Evolutionary conservation across 495 filamentous ascomycete species (phyloP).

Genomic region (Xylaria venustula): DNA sequence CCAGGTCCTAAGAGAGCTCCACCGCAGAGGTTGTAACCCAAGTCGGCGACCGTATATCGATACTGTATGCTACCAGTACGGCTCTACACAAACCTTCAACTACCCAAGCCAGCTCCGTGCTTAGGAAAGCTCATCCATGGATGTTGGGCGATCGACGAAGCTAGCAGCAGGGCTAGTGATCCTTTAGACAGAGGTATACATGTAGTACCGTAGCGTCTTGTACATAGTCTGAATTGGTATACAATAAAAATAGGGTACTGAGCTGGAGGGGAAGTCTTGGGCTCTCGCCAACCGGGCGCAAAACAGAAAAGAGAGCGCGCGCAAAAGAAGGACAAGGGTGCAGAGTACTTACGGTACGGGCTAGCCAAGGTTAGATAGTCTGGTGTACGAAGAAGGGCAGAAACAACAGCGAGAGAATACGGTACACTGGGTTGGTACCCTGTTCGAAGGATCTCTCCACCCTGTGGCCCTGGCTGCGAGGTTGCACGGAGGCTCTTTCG

Average conservation of each 20-base stretch:
- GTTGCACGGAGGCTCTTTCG: conserved; percentile 33
- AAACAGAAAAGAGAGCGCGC: not conserved
- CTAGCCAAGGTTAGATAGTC: no score
- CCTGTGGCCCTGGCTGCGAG: conserved; percentile 6
- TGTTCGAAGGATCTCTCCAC: not conserved
- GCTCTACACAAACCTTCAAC: not conserved
- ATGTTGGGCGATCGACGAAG: not conserved
- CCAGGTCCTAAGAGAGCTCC: conserved; percentile 18
- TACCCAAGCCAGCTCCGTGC: not conserved
- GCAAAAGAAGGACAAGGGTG: not conserved
- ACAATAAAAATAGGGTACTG: not conserved
- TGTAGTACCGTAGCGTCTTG: not conserved
- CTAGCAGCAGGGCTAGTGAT: conserved; percentile 12
- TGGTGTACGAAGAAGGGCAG: not conserved
- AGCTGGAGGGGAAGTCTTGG: not conserved
- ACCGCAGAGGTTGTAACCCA: conserved; percentile 13
- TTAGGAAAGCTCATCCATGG: not conserved
- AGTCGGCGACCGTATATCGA: not conserved
- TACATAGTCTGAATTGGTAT: no score
- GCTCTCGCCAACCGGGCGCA: not conserved
- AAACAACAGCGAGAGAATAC: not conserved
- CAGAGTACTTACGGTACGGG: not conserved
- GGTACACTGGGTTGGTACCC: not conserved
- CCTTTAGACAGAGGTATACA: not conserved
- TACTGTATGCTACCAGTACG: not conserved